Evolutionary conservation across 306 rosid genomes (phyloP).

Genomic region (Lathyrus sativus): DNA sequence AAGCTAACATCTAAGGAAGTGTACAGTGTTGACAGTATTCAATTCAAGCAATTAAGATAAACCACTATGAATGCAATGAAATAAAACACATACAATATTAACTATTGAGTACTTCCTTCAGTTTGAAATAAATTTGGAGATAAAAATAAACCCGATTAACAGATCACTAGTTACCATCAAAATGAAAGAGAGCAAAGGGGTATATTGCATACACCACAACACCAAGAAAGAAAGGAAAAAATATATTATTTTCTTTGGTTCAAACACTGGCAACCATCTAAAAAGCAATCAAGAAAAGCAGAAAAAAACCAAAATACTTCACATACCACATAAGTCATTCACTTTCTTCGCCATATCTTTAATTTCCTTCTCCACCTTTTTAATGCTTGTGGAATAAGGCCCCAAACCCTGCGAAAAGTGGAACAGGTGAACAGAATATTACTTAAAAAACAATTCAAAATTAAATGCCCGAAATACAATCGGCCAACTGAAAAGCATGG

Average conservation of each 20-base stretch:
- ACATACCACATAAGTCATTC: constrained; percentile 86
- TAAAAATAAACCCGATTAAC: constrained; percentile 13
- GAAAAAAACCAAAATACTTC: constrained; percentile 19
- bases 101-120: constrained; percentile 18
- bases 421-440: neutral
- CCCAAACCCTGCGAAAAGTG: constrained; percentile 77
- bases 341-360: constrained; percentile 97
- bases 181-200: neutral
- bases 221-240: neutral
- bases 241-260: neutral
- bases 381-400: constrained; percentile 82
- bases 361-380: constrained; percentile 87
- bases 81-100: constrained; percentile 12
- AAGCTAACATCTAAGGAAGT: constrained; percentile 31
- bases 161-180: constrained; percentile 3
- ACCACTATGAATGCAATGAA: constrained; percentile 13
- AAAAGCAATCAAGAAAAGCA: constrained; percentile 9
- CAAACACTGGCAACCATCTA: constrained; percentile 13
- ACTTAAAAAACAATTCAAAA: neutral
- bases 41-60: constrained; percentile 20
- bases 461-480: no score
- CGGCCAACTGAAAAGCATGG: constrained; percentile 15
- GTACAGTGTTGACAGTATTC: constrained; percentile 10
- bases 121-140: neutral
- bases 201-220: neutral